Base-by-base conservation (phyloP, 2,329 filamentous ascomycete genomes). In the Ophiocordyceps camponoti-leonardi region DNA sequence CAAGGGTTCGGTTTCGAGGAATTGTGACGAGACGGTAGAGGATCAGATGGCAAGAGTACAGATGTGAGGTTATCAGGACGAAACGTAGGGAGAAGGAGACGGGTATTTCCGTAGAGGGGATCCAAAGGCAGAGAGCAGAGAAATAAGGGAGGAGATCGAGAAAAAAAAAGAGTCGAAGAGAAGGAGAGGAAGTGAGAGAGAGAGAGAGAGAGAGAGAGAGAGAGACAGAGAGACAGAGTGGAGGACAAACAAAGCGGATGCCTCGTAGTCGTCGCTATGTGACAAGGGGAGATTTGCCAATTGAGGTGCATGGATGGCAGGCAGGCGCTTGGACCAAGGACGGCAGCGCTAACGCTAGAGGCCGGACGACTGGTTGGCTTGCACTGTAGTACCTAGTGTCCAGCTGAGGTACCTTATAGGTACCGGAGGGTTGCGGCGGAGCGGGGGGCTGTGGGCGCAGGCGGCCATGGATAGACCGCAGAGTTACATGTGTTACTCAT, bases 311-410 rank as follows among this genome's bases (percentile, higher is more conserved):
- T 35, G 31, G 31, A 35, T 35, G 31, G 31, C 31, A 35, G 31
- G 31, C n/a, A 28, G 41, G 13, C 42, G 45, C 44, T 47, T 43
- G 41, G 45, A 46, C 45, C 45, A 46, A 42, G 41, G 33, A 40
- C 45, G 45, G 45, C 42, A 47, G 45, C 30, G 42, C 42, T 23
- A 47, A 11, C n/a, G 42, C 45, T 47, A 47, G 42, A 35, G 31
- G 31, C 31, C 31, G 31, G 14, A 35, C 31, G 31, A 35, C 31
- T 35, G 31, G 31, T 14, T 35, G 31, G 31, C 31, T n/a, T n/a
- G n/a, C n/a, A n/a, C n/a, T n/a, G n/a, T n/a, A n/a, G n/a, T n/a
- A 33, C 31, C 13, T 4, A 5, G 8, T 4, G 8, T 4, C 26
- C 26, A 28, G 26, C 26, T 28, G 26, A 28, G 14, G 31, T n/a